Conservation (phyloP, 768 basidiomycete genomes). For the Leucocoprinus leucothites region DNA sequence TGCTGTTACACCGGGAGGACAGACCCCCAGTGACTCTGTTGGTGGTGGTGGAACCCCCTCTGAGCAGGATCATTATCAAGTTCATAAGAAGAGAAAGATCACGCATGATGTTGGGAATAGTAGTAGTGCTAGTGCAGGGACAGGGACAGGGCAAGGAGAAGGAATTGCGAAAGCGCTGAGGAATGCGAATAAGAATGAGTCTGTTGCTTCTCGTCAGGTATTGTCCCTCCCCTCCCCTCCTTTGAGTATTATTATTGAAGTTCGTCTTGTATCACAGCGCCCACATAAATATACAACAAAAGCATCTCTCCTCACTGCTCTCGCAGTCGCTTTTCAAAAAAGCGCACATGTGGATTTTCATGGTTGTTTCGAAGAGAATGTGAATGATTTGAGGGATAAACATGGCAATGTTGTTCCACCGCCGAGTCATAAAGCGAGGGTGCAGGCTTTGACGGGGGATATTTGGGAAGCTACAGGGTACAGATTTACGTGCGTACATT, state of each 20-base stretch:
- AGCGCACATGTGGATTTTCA: conserved; percentile 38
- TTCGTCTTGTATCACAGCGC: conserved; percentile 19
- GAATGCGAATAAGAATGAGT: neutral
- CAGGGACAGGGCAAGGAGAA: no score
- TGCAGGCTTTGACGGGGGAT: conserved; percentile 38
- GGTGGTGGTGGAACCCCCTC: no score
- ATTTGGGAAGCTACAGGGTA: conserved; percentile 50
- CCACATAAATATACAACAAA: conserved; percentile 26
- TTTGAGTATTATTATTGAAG: neutral
- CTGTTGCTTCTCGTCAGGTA: conserved; percentile 16
- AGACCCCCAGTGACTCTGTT: no score
- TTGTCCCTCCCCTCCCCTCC: neutral
- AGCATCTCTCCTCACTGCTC: conserved; percentile 28
- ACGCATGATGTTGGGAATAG: no score
- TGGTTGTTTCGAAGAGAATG: conserved; percentile 33
- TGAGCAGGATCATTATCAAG: no score
- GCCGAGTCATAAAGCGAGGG: conserved; percentile 40
- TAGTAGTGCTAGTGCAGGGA: no score
- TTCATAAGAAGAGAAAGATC: no score
- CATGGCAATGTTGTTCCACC: no score
- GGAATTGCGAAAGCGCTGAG: conserved; percentile 3
- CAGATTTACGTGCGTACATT: conserved; percentile 41
- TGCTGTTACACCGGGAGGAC: no score
- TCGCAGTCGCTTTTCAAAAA: conserved; percentile 30
- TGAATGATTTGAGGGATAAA: conserved; percentile 23